Base-by-base conservation (phyloP, 768 basidiomycete genomes). In the Omphalotus guepiniiformis region DNA sequence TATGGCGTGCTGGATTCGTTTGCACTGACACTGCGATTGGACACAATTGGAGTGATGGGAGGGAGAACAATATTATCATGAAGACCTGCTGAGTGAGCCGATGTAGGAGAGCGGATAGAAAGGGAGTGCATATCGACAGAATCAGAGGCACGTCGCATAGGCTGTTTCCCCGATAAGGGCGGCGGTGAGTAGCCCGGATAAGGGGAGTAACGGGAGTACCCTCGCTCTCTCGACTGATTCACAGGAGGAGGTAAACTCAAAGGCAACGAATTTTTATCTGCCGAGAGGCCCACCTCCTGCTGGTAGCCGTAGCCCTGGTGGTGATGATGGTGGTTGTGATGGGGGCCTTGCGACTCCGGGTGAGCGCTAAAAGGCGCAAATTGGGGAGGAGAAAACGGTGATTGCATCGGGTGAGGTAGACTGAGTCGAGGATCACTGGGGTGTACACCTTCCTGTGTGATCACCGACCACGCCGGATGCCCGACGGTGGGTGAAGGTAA, bases 1-100 rank as follows among this genome's bases (percentile, higher is more conserved):
- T 82, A 82, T 2, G 69, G 64, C 1, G 21, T 5, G 18, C 15
- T 26, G 38, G 36, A 4, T 9, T 18, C 25, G 28, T 26, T 2
- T n/a, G n/a, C n/a, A n/a, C n/a, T n/a, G n/a, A n/a, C n/a, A n/a
- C n/a, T n/a, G 21, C 18, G 26, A 13, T 36, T 41, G 3, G 26
- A 35, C 23, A 22, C 19, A 15, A 34, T 41, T 15, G 51, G 42
- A 4, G 39, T 52, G 30, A 54, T 51, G 7, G 53, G 53, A 34
- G 53, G 45, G 13, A 54, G 42, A 32, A 29, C 35, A 37, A 46
- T 46, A 8, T 35, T 16, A 34, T 46, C 39, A 19, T 39, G 39
- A 6, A 21, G n/a, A n/a, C 6, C n/a, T n/a, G n/a, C n/a, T n/a
- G n/a, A n/a, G n/a, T n/a, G n/a, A n/a, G n/a, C n/a, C n/a, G n/a